Evolutionary conservation across 352 stramenopile genomes (phyloP).

Genomic region (Elongisporangium undulatum): DNA sequence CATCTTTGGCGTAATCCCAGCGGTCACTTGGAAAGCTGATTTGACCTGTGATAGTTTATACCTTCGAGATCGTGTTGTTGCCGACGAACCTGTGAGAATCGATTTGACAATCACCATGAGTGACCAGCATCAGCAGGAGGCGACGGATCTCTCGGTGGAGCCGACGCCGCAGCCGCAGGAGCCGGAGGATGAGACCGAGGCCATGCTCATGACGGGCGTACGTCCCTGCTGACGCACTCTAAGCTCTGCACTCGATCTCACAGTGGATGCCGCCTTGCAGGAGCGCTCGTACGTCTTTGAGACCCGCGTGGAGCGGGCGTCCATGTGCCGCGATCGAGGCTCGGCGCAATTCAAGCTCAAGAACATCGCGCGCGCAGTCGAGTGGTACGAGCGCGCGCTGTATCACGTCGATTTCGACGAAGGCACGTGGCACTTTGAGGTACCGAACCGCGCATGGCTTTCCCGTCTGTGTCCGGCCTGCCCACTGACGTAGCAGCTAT

Average conservation of each 20-base stretch:
- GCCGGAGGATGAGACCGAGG: conserved; percentile 13
- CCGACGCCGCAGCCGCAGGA: conserved; percentile 3
- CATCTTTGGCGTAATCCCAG: conserved; percentile 1
- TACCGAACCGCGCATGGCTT: conserved; percentile 7
- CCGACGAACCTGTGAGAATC: neutral
- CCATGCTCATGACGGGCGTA: conserved; percentile 27
- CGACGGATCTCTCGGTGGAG: neutral
- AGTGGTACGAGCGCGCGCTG: conserved; percentile 75
- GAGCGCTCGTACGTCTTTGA: conserved; percentile 85
- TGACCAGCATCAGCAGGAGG: neutral
- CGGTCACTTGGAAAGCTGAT: neutral
- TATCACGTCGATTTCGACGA: conserved; percentile 85
- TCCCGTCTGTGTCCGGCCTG: neutral
- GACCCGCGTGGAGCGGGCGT: conserved; percentile 63
- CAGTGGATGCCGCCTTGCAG: conserved; percentile 16
- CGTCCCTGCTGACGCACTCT: neutral
- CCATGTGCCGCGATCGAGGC: conserved; percentile 60
- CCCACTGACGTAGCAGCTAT: too few species aligned
- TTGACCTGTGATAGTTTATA: neutral
- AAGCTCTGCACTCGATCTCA: conserved; percentile 1
- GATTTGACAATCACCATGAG: neutral
- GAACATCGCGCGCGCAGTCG: conserved; percentile 34
- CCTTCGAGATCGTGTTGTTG: neutral
- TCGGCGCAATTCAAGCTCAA: conserved; percentile 52
- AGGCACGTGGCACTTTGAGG: conserved; percentile 83